These are phyloP conservation scores for Tetrapyrgos nigripes DNA, from an alignment of 1,284 basidiomycete genomes.

Conservation along the genomic window DNA sequence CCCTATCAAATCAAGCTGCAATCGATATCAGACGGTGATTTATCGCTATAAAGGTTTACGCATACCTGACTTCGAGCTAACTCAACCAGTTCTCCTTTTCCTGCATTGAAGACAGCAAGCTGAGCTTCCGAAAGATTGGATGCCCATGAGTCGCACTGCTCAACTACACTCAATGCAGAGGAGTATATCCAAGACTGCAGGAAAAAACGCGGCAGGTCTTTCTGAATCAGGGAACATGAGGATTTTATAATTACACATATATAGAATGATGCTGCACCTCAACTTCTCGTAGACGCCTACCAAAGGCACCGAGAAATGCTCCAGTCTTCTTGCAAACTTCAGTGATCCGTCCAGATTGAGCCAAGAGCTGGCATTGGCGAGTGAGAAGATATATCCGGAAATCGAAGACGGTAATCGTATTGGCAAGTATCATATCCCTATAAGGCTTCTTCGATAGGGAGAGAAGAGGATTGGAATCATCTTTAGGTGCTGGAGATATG, in stretches of 20 bases:
- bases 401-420: constrained; percentile 94
- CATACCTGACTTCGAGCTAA: constrained; percentile 81
- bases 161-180: constrained; percentile 86
- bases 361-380: constrained; percentile 83
- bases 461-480: constrained; percentile 87
- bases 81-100: constrained; percentile 84
- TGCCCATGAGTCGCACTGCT: constrained; percentile 85
- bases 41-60: background rate
- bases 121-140: constrained; percentile 50
- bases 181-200: constrained; percentile 96
- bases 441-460: constrained; percentile 86
- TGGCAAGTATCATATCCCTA: constrained; percentile 87
- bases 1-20: constrained; percentile 85
- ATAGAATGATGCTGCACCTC: constrained; percentile 54
- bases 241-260: constrained; percentile 21
- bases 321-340: constrained; percentile 75
- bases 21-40: constrained; percentile 5
- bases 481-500: constrained; percentile 71
- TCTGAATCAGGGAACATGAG: constrained; percentile 49
- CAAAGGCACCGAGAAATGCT: constrained; percentile 83
- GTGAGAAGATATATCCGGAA: constrained; percentile 92
- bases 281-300: constrained; percentile 75
- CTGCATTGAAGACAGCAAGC: constrained; percentile 62
- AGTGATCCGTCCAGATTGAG: constrained; percentile 69
- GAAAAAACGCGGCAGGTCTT: constrained; percentile 78